Evolutionary conservation across 2,329 filamentous ascomycete species (phyloP), one percentile per base, ranked within the genome.

Genomic region (Didymella arachidicola): DNA sequence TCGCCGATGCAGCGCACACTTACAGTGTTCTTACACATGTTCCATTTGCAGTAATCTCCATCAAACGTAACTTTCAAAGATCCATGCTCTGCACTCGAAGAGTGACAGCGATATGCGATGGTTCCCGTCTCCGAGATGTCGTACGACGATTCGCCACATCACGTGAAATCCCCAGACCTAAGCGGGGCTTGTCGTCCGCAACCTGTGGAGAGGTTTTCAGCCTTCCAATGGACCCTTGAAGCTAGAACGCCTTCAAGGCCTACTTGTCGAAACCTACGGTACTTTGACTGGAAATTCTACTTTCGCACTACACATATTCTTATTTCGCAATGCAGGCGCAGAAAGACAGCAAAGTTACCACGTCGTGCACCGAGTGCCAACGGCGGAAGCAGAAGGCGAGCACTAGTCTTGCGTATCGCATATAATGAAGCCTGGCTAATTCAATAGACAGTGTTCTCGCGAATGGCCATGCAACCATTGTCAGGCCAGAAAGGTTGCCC

Each of bases 401-500:
- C 60, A 34, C 39, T 32, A 36, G 8, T 16, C 43, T 43, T 30
- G 49, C 41, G 45, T 39, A 19, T n/a, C 48, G 14, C 14, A 41
- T 59, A 32, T 16, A 14, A 49, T 11, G n/a, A 49, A 26, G 19
- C 44, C 14, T 56, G 44, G 32, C 71, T 72, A 60, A 72, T 49
- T 41, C 54, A 19, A 41, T 34, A 27, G 39, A 45, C 65, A 83
- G 81, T 84, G 82, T 64, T 81, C 78, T 59, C 78, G 80, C 32
- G 74, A 81, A 65, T 84, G 82, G 78, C 81, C 81, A 2, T 83
- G 82, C 65, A 81, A 82, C 59, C 80, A 83, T 61, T 84, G 81
- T 62, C 77, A 80, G 61, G 71, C 78, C 30, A 74, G 81, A 62
- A 79, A 78, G 56, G 79, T 83, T 1, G 77, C 81, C 30, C 81